phyloP scores from a whole-genome alignment of 768 basidiomycete species.

The Pseudohyphozyma bogoriensis region DNA sequence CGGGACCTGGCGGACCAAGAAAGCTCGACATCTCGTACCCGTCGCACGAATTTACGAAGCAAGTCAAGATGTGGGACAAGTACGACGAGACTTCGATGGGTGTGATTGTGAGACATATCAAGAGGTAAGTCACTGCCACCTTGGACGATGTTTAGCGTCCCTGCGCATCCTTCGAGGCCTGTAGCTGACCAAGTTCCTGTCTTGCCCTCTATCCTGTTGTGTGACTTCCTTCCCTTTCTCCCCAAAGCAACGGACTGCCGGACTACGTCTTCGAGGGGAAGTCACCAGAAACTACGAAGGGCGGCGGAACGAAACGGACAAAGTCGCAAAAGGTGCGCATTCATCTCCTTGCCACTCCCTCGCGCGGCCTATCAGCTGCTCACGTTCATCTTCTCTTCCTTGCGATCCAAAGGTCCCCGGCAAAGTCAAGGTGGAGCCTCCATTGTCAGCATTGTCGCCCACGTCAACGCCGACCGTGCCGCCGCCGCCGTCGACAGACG shows the following conservation, averaged over 20 bases:
- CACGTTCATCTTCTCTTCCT: too few relatives aligned
- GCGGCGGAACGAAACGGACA: slow-evolving; percentile 52
- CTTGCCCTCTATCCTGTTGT: background rate
- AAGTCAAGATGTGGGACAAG: slow-evolving; percentile 91
- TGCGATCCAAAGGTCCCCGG: too few relatives aligned
- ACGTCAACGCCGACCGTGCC: too few relatives aligned
- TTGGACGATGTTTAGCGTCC: background rate
- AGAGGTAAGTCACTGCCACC: slow-evolving; percentile 49
- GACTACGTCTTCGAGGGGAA: slow-evolving; percentile 73
- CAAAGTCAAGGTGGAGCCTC: too few relatives aligned
- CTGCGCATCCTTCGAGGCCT: background rate
- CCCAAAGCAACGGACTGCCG: slow-evolving; percentile 56
- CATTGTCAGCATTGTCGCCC: too few relatives aligned
- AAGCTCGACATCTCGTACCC: slow-evolving; percentile 94
- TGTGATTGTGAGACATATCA: slow-evolving; percentile 84
- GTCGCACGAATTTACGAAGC: slow-evolving; percentile 84
- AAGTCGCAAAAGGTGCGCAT: too few relatives aligned
- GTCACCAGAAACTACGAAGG: slow-evolving; percentile 57
- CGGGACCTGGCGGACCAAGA: slow-evolving; percentile 63
- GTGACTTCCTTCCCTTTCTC: background rate
- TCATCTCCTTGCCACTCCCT: too few relatives aligned
- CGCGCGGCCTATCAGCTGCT: too few relatives aligned
- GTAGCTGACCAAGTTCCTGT: background rate
- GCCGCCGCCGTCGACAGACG: too few relatives aligned
- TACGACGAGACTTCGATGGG: slow-evolving; percentile 89